Evolutionary conservation across 176 grass and related monocot species (phyloP), one percentile per base, ranked within the genome.

Genomic region (Triticum dicoccoides): DNA sequence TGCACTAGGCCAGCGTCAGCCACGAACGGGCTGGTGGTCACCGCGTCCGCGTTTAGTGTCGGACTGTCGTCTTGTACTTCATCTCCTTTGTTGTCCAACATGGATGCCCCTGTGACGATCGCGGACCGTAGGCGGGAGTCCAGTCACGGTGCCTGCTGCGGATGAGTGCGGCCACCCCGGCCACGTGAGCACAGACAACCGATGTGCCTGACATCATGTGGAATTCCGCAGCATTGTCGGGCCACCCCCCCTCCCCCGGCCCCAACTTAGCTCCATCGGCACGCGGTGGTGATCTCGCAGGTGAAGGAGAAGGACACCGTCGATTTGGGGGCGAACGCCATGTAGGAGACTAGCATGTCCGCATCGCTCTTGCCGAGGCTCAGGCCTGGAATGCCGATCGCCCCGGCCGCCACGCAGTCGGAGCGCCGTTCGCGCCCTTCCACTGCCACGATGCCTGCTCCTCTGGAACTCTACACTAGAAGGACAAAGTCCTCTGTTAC

Each of bases 131-230:
- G 49, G 85, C 69, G 6, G 69, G 69, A 30, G 58, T 81, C 78
- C 85, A 87, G 58, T 45, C 9, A 6, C 24, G 18, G 30, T 87
- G 21, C 68, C 23, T 65, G 41, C 65, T 83, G 61, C 66, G 80
- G 62, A 84, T 82, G 34, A 94, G 41, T 34, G 75, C 83, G 2
- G 88, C 91, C 25, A 95, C 93, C 38, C 96, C 96, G 15, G 86
- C 96, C 71, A 95, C 93, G 61, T 98, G 96, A 42, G 93, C 93
- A 84, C 96, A 98, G 30, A 90, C 95, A 93, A 95, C 95, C 61
- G 96, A 98, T 14, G 93, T 98, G 39, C 89, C 96, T 14, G 93
- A 98, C 61, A 98, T 69, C 90, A 98, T 95, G 83, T 98, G 95
- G 86, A 17, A 68, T 14, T 68, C 29, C 5, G 27, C 12, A 29